Evolutionary conservation across 129 eudicot genomes (phyloP).

Genomic region (Smallanthus sonchifolius): DNA sequence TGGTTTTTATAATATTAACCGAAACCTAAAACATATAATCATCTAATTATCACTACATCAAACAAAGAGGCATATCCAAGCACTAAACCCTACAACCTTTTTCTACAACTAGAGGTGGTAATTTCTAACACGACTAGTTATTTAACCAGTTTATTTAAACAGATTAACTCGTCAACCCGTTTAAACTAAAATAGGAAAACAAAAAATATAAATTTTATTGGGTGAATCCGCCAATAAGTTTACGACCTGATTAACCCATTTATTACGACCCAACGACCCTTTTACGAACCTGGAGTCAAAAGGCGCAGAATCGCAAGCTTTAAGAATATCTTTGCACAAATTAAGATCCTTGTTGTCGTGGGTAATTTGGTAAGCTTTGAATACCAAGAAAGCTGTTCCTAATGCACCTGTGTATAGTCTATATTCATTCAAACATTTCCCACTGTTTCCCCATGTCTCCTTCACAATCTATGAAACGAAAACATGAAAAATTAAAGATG

Average conservation of each 20-base stretch:
- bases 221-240: background rate
- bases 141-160: background rate
- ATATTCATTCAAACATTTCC: slow-evolving; percentile 55
- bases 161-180: background rate
- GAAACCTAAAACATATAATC: background rate
- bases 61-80: background rate
- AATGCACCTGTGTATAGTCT: slow-evolving; percentile 74
- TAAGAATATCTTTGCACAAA: slow-evolving; percentile 50
- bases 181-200: too few relatives aligned
- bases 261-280: background rate
- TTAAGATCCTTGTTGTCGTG: slow-evolving; percentile 47
- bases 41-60: background rate
- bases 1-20: too few relatives aligned
- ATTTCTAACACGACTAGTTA: too few relatives aligned
- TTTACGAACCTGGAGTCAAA: slow-evolving; percentile 42
- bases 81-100: background rate
- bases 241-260: background rate
- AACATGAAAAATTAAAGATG: background rate
- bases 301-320: slow-evolving; percentile 66
- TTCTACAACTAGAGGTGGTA: too few relatives aligned
- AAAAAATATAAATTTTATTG: too few relatives aligned
- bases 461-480: slow-evolving; percentile 51
- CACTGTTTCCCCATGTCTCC: slow-evolving; percentile 60
- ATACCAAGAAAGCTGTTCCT: slow-evolving; percentile 77
- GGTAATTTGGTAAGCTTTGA: slow-evolving; percentile 61